Base-by-base conservation (phyloP, 495 filamentous ascomycete species). In the Penicillium lividum region DNA sequence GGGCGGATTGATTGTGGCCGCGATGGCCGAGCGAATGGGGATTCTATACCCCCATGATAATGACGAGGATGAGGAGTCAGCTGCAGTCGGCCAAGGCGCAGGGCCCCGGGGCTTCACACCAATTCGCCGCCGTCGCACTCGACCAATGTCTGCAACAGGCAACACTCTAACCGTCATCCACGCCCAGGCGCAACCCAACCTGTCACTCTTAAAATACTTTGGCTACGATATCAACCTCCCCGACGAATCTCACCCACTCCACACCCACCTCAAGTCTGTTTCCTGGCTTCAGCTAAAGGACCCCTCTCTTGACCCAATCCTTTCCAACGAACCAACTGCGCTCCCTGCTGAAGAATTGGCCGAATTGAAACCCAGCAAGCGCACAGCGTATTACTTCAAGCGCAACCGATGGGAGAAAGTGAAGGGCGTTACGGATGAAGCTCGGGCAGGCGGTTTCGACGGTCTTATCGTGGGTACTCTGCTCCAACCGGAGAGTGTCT, bases 141-240 rank as follows among this genome's bases (percentile, higher is more conserved):
- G 63, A 27, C 65, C 75, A 16, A 80, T 79, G 75, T 75, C 80
- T 45, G 85, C 87, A 0, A 75, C 73, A 8, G 83, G 81, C 10
- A 98, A 97, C 71, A 94, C 90, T 16, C 83, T 98, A 57, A 97
- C 92, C 0, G 74, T 97, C 34, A 69, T 98, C 45, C 94, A 98
- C 71, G 73, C 88, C n/a, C 88, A 93, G 71, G 81, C 88, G 42
- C 95, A 97, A 74, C 89, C 94, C 0, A 98, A 97, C 64, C 81
- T 97, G 47, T 84, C 86, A 2, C 77, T 95, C 28, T 82, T 98
- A 36, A 89, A 89, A 68, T 92, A 96, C 77, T 98, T 95, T 71
- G 79, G 80, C 61, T 98, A 87, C 71, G 90, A 95, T 65, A 72
- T 77, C 47, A 84, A 84, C 56, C 81, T 80, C 47, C 88, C 91